Base-by-base conservation (phyloP, 257 asterid genomes). In the Solanum stenotomum region DNA sequence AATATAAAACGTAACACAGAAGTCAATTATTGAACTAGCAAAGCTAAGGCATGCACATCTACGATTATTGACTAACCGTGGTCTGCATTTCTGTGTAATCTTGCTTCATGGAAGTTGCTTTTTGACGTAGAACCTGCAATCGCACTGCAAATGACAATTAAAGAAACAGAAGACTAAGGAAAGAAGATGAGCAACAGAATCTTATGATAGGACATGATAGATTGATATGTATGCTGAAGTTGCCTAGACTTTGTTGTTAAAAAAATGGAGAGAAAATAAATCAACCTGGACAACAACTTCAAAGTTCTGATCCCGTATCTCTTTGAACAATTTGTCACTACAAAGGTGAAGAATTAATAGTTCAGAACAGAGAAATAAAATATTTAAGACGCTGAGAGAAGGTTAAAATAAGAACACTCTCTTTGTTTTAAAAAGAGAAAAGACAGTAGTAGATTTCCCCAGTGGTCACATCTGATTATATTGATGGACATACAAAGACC, bases 201-300 rank as follows among this genome's bases (percentile, higher is more conserved):
- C 37, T 77, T 20, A 87, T 61, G 46, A 35, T 59, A 81, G 42
- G 74, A 29, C 7, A 84, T 86, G 81, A 88, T 20, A 77, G 70
- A 88, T n/a, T 63, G 31, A 20, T 84, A 29, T 56, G 49, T 61
- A 77, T 68, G 84, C 35, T 33, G 84, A 72, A 71, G 63, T 18
- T 2, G 6, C 25, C 52, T n/a, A 34, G 37, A 81, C 5, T 10
- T 35, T 63, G 35, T 61, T 74, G 44, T 25, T 74, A 31, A 83
- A 49, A 10, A 59, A 56, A 72, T 61, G 63, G 78, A 42, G 37
- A 77, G 46, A 85, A 56, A 91, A 89, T 88, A 88, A 92, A 90
- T 91, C 93, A 94, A 97, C 99, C 99, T 96, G 99, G 92, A 93
- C 94, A 87, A 96, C 99, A 81, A 96, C 98, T 97, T 96, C 99